Base-by-base conservation (phyloP, 257 asterid genomes). In the Plantago major region DNA sequence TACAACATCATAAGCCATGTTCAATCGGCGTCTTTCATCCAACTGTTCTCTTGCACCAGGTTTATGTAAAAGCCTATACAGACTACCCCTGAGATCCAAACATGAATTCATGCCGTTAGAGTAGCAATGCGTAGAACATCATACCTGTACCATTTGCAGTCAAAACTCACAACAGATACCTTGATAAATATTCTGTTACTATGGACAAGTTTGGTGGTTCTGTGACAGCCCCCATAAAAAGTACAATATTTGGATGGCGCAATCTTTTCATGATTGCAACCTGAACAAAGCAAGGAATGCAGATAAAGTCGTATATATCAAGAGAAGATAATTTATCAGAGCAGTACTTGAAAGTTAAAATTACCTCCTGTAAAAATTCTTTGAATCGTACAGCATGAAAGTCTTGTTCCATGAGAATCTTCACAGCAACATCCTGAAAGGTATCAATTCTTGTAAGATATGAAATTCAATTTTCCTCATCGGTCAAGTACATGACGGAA, bases 161-260 rank as follows among this genome's bases (percentile, higher is more conserved):
- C 30, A 22, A 53, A 60, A 64, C 19, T 10, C 50, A 59, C 42
- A 60, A 59, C 42, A 63, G 13, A 53, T 71, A 88, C 98, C 98
- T 84, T 58, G 98, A 85, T 53, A 91, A 74, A 70, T 91, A 91
- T 73, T 91, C 98, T 2, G 96, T 91, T 47, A 91, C 96, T 69
- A 91, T 91, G 62, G 98, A 91, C 78, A 88, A 78, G 79, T 91
- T 82, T 28, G 96, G 96, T 4, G 84, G 96, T 67, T 84, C 86
- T 43, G 90, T 91, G 33, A 91, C 98, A 66, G 96, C 98, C 63
- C 98, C 98, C 98, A 91, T 91, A 65, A 88, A 91, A 78, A 91
- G 95, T 69, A 91, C 98, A 71, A 91, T 86, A 78, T 91, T 91
- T 65, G 98, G 98, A 79, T 91, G 98, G 43, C 98, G 95, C 74